Percentiles rank a stretch among this genome's conserved stretches.
Conservation (phyloP, 2,329 filamentous ascomycete species). For the Fusarium cyanostomum region DNA sequence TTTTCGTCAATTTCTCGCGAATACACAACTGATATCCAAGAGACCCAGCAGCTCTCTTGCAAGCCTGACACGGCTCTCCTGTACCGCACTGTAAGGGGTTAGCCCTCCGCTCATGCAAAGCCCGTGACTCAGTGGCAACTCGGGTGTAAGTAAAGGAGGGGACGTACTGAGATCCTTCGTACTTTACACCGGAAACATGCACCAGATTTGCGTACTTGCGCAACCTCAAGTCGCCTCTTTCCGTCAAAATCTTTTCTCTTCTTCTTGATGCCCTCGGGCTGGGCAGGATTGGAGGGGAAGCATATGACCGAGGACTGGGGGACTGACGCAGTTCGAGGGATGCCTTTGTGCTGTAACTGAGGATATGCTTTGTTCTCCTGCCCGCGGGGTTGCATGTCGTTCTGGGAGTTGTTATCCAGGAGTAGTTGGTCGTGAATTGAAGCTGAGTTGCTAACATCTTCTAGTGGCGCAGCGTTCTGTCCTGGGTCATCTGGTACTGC, state of each 20-base stretch:
- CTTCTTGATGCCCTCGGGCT: constrained; percentile 41
- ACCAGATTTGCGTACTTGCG: constrained; percentile 41
- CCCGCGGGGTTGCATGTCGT: neutral
- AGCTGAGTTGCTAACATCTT: constrained; percentile 19
- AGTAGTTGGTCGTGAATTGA: constrained; percentile 8
- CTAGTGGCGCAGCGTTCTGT: constrained; percentile 18
- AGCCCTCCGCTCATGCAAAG: constrained; percentile 1
- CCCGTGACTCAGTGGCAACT: neutral
- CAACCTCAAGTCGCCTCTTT: constrained; percentile 40
- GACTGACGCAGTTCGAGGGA: constrained; percentile 12
- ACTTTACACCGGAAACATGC: constrained; percentile 43
- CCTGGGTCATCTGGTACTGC: constrained; percentile 16
- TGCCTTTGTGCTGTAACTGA: constrained; percentile 3
- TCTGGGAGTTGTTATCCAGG: neutral
- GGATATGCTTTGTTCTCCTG: neutral
- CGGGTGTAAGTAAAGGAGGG: neutral
- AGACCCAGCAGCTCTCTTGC: constrained; percentile 38
- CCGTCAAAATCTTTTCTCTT: constrained; percentile 43
- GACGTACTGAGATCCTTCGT: constrained; percentile 41
- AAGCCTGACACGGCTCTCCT: constrained; percentile 40
- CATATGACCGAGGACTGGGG: constrained; percentile 41
- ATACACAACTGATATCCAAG: constrained; percentile 41
- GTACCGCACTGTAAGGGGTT: constrained; percentile 37
- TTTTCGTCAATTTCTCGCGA: constrained; percentile 42
- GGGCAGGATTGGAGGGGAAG: constrained; percentile 42